Percentiles rank a stretch among this genome's conserved stretches.
phyloP scores from a whole-genome alignment of 805 yeast genomes.

The Starmerella stigmatis region DNA sequence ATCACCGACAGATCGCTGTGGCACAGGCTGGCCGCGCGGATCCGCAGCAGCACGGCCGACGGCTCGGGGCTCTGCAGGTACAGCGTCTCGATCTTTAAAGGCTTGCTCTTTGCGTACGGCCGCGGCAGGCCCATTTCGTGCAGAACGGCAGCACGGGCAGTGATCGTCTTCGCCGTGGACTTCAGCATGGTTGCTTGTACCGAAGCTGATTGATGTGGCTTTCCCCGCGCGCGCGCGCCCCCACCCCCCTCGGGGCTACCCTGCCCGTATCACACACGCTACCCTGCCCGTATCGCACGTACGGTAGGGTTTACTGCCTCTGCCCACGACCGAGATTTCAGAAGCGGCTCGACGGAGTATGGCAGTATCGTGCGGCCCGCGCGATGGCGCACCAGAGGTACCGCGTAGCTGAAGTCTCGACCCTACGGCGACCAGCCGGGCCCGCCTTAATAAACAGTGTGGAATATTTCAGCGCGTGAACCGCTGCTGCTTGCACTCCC shows the following conservation, averaged over 20 bases:
- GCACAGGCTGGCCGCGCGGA: conserved; percentile 85
- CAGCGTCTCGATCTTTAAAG: conserved; percentile 67
- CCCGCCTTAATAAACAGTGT: too few relatives aligned
- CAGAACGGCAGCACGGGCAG: conserved; percentile 16
- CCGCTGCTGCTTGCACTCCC: too few relatives aligned
- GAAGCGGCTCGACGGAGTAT: too few relatives aligned
- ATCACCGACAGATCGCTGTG: conserved; percentile 97
- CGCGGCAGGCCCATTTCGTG: conserved; percentile 19
- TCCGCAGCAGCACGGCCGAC: conserved; percentile 88
- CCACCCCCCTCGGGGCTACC: too few relatives aligned
- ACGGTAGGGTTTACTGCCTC: too few relatives aligned
- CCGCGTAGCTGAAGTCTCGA: too few relatives aligned
- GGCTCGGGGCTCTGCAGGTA: conserved; percentile 89
- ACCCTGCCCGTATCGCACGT: too few relatives aligned
- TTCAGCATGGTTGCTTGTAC: not conserved
- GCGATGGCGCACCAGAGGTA: too few relatives aligned
- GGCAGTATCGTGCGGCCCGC: too few relatives aligned
- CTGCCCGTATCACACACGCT: too few relatives aligned
- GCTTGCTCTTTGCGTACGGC: conserved; percentile 34
- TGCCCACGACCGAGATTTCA: too few relatives aligned
- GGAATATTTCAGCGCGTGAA: too few relatives aligned
- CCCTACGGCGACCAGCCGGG: not conserved
- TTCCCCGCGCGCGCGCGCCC: not conserved
- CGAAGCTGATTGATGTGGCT: not conserved
- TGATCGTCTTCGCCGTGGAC: not conserved